A percentile compares a stretch with the other conserved stretches of the same genome.
Conservation (phyloP, 371 early-diverging fungal genomes). For the Saksenaea oblongispora region DNA sequence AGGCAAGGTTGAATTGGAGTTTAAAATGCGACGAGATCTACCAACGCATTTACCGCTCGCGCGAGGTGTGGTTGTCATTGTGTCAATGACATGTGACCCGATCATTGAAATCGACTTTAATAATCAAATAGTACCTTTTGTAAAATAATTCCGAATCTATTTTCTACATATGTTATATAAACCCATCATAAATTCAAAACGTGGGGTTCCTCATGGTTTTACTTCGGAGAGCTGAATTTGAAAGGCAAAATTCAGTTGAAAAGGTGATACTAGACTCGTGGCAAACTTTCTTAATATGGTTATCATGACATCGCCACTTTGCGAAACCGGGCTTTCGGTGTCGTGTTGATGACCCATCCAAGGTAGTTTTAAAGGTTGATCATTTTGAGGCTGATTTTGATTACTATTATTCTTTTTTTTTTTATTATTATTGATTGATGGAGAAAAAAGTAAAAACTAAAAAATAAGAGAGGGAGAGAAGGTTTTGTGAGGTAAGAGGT, state of each 20-base stretch:
- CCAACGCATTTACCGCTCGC: neutral
- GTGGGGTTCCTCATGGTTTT: constrained; percentile 3
- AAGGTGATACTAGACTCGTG: neutral
- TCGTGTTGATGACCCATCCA: neutral
- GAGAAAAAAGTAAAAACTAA: neutral
- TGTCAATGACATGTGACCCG: constrained; percentile 4
- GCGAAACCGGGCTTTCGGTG: constrained; percentile 2
- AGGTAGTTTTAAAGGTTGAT: neutral
- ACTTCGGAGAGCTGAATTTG: neutral
- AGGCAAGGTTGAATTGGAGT: constrained; percentile 1
- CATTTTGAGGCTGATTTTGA: neutral
- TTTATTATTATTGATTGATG: neutral
- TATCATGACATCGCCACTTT: neutral
- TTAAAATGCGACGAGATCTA: constrained; percentile 4
- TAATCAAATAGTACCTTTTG: neutral
- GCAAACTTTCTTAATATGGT: neutral
- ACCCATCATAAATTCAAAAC: neutral
- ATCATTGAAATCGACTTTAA: neutral
- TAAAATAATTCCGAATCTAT: neutral
- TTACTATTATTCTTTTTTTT: neutral
- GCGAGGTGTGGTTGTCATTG: neutral
- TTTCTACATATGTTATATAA: neutral
- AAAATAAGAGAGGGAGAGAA: neutral
- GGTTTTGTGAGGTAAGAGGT: neutral
- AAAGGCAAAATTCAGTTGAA: neutral